These are phyloP conservation scores for Stagonosporopsis vannaccii DNA, from an alignment of 2,329 filamentous ascomycete species.

Conservation along the genomic window DNA sequence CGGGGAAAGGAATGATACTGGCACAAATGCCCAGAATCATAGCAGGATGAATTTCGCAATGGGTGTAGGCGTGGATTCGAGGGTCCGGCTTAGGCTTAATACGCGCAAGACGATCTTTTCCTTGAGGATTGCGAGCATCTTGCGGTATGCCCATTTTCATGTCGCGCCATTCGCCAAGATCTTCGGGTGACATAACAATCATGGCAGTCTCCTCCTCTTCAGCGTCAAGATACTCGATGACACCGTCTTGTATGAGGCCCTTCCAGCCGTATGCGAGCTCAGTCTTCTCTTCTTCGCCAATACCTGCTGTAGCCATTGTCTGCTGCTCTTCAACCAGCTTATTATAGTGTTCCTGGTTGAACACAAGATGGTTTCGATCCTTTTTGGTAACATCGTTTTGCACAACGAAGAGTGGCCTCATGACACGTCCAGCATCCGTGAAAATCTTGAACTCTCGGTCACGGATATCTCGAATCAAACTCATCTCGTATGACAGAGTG, in stretches of 20 bases:
- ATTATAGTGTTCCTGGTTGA: constrained; percentile 80
- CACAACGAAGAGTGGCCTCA: constrained; percentile 91
- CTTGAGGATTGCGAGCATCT: constrained; percentile 59
- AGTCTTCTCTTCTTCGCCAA: constrained; percentile 65
- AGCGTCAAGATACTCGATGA: constrained; percentile 94
- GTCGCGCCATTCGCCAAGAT: constrained; percentile 70
- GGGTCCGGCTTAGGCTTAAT: constrained; percentile 89
- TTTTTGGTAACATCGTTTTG: constrained; percentile 80
- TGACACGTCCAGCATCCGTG: constrained; percentile 94
- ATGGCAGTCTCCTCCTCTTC: constrained; percentile 99
- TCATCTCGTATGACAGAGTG: constrained; percentile 89
- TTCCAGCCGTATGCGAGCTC: constrained; percentile 82
- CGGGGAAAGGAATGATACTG: constrained; percentile 99
- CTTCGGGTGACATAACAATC: constrained; percentile 99
- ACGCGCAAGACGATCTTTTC: constrained; percentile 80
- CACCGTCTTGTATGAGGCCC: constrained; percentile 81
- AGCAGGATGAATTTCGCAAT: constrained; percentile 98
- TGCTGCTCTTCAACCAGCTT: constrained; percentile 77
- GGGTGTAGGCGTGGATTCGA: constrained; percentile 90
- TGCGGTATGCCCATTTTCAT: constrained; percentile 53
- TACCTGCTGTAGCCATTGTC: constrained; percentile 62
- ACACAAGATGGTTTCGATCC: constrained; percentile 77
- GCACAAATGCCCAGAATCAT: constrained; percentile 99
- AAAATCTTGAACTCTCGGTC: constrained; percentile 99
- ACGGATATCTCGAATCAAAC: constrained; percentile 92